Percentiles rank a stretch among this genome's conserved stretches.
Evolutionary conservation across 2,329 filamentous ascomycete genomes (phyloP).

Genomic region (Rutstroemia sp.): DNA sequence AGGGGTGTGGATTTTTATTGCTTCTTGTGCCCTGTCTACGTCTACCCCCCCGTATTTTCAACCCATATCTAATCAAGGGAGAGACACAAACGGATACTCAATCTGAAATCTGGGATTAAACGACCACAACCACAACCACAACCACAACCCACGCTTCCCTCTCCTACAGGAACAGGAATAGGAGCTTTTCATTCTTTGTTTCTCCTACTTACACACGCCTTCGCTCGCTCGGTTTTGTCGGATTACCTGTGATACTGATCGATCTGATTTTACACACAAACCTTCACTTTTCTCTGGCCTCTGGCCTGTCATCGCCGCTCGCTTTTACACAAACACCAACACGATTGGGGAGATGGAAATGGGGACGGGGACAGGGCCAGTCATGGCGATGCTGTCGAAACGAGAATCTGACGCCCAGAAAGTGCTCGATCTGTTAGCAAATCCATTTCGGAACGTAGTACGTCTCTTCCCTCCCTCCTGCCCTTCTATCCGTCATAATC

Average conservation of each 20-base stretch:
- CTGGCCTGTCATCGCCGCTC: slow-evolving; percentile 27
- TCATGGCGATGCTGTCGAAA: slow-evolving; percentile 13
- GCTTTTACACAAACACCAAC: slow-evolving; percentile 11
- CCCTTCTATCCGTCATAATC: too few relatives aligned
- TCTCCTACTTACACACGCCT: too few relatives aligned
- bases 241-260: too few relatives aligned
- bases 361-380: slow-evolving; percentile 13
- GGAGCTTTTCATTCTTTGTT: too few relatives aligned
- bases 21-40: too few relatives aligned
- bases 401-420: slow-evolving; percentile 17
- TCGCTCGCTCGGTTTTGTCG: too few relatives aligned
- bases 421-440: slow-evolving; percentile 24
- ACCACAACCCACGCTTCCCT: background rate
- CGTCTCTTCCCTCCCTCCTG: background rate
- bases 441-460: slow-evolving; percentile 24
- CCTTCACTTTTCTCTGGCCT: slow-evolving; percentile 18
- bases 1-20: too few relatives aligned
- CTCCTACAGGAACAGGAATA: background rate
- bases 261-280: background rate
- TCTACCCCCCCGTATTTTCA: too few relatives aligned
- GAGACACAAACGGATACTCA: slow-evolving; percentile 1
- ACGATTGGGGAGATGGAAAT: slow-evolving; percentile 10
- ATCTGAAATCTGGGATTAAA: background rate
- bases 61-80: slow-evolving; percentile 18
- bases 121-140: background rate